Evolutionary conservation across 768 basidiomycete genomes (phyloP).

Genomic region (Candolleomyces efflorescens): DNA sequence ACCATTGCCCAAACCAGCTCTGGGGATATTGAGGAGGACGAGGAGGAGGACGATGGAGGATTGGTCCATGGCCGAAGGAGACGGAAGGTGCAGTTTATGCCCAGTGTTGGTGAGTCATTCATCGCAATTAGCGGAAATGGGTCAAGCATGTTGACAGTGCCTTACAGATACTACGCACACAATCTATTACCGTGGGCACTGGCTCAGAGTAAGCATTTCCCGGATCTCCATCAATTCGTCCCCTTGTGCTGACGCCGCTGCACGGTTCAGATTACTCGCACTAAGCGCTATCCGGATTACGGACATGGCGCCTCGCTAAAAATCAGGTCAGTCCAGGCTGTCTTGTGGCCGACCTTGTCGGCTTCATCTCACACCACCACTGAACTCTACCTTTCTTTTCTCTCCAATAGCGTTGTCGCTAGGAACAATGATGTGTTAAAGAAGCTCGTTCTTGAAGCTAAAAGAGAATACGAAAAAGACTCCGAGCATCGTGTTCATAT

Average conservation of each 20-base stretch:
- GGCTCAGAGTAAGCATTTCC: conserved; percentile 63
- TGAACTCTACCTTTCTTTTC: background rate
- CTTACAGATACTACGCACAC: conserved; percentile 76
- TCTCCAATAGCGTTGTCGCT: conserved; percentile 64
- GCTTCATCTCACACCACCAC: background rate
- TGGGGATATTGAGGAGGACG: conserved; percentile 79
- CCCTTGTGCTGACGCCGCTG: conserved; percentile 13
- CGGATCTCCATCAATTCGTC: conserved; percentile 12
- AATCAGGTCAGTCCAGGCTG: conserved; percentile 53
- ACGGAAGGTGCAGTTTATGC: conserved; percentile 81
- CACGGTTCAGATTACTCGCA: conserved; percentile 76
- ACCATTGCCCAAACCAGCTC: conserved; percentile 63
- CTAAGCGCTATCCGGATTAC: conserved; percentile 72
- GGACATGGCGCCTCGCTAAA: conserved; percentile 71
- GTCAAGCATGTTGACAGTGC: conserved; percentile 6
- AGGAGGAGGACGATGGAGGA: conserved; percentile 47
- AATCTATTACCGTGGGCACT: conserved; percentile 86
- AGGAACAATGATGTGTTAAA: conserved; percentile 87
- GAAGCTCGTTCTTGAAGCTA: conserved; percentile 81
- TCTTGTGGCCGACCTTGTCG: background rate
- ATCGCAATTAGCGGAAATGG: conserved; percentile 4
- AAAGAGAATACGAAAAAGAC: conserved; percentile 87
- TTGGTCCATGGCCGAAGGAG: conserved; percentile 67
- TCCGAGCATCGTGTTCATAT: conserved; percentile 89
- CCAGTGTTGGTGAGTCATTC: conserved; percentile 59